A percentile compares a stretch with the other conserved stretches of the same genome.
phyloP scores from a whole-genome alignment of 2,329 filamentous ascomycete species.

The Ceratocystis papillata region DNA sequence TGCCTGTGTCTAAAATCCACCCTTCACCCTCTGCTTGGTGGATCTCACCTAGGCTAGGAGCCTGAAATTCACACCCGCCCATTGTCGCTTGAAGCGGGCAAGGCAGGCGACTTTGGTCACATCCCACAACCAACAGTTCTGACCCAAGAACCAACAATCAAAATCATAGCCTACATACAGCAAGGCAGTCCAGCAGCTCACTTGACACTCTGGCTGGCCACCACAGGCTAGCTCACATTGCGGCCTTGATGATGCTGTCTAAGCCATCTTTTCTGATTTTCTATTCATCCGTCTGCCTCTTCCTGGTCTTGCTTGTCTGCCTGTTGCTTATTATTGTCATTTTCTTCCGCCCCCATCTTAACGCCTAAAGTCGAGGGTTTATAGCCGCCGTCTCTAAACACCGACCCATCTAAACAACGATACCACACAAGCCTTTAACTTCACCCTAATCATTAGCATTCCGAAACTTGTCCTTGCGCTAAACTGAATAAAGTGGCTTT shows the following conservation, averaged over 20 bases:
- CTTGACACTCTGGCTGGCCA: background rate
- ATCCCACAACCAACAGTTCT: no score
- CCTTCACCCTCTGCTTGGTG: background rate
- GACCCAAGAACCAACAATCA: background rate
- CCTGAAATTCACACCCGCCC: background rate
- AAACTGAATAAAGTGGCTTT: no score
- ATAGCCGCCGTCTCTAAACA: conserved; percentile 9
- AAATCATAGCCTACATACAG: background rate
- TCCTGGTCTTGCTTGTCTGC: background rate
- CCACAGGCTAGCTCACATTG: background rate
- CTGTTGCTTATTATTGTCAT: background rate
- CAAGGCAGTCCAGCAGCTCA: background rate
- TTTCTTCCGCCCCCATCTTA: background rate
- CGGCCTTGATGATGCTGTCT: no score
- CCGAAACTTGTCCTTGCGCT: no score
- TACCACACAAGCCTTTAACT: background rate
- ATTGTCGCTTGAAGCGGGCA: no score
- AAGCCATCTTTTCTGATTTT: background rate
- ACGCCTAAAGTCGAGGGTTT: background rate
- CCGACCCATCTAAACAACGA: background rate
- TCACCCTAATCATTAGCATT: no score
- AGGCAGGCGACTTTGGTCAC: no score
- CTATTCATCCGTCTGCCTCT: background rate
- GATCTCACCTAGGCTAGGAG: background rate
- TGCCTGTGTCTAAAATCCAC: background rate